A percentile compares a stretch with the other conserved stretches of the same genome.
These are phyloP conservation scores for Desmodesmus armatus DNA, from an alignment of 139 green algal genomes.

Conservation along the genomic window DNA sequence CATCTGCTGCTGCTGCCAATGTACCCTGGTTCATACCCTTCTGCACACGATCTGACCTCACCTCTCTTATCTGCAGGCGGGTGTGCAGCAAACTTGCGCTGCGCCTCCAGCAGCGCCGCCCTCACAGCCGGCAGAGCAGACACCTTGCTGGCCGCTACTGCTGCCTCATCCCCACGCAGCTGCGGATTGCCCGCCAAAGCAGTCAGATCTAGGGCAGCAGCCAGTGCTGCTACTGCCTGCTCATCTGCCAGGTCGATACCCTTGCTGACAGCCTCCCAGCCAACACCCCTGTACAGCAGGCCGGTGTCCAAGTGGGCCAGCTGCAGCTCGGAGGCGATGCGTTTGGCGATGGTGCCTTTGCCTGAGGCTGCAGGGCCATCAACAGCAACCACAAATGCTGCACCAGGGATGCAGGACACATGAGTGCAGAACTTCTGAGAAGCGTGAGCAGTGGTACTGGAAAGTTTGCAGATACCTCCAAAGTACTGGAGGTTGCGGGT, in stretches of 20 bases:
- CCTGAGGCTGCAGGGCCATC: conserved; percentile 32
- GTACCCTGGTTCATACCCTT: neutral
- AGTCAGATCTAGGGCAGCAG: neutral
- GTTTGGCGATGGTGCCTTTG: conserved; percentile 35
- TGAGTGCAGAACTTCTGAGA: neutral
- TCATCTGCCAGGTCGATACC: conserved; percentile 25
- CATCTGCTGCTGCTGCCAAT: neutral
- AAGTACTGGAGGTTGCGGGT: too few species aligned
- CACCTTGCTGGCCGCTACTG: conserved; percentile 21
- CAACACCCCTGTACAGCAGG: conserved; percentile 30
- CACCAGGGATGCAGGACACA: neutral
- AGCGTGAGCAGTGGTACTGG: neutral
- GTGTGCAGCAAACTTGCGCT: conserved; percentile 22
- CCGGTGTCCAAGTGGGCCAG: conserved; percentile 35
- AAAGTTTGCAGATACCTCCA: too few species aligned
- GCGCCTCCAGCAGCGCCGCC: conserved; percentile 31
- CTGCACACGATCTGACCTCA: neutral
- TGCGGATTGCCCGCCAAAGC: neutral
- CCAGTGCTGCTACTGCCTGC: conserved; percentile 27
- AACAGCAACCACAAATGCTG: conserved; percentile 24
- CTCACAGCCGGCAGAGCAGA: conserved; percentile 22
- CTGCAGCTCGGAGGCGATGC: neutral
- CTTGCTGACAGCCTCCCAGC: conserved; percentile 5
- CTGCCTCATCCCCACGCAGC: conserved; percentile 17
- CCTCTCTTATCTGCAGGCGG: neutral